Evolutionary conservation across 2,329 filamentous ascomycete genomes (phyloP).

Genomic region (Aspergillus sp.): DNA sequence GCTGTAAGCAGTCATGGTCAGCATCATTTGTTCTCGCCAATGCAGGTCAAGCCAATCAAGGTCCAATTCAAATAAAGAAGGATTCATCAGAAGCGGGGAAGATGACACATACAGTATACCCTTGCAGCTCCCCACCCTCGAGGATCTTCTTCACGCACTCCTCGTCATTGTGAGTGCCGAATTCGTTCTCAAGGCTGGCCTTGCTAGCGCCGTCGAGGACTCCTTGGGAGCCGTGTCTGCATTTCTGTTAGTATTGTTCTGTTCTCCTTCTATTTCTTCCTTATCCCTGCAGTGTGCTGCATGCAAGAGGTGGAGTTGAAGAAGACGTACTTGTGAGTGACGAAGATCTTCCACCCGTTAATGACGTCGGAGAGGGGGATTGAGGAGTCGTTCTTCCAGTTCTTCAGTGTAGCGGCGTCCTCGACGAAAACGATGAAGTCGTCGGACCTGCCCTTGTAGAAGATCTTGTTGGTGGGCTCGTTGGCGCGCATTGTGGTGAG

Average conservation of each 20-base stretch:
- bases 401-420: slow-evolving; percentile 60
- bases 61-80: neutral
- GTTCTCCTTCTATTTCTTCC: neutral
- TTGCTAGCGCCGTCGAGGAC: slow-evolving; percentile 75
- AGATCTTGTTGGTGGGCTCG: slow-evolving; percentile 70
- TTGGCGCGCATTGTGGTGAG: slow-evolving; percentile 64
- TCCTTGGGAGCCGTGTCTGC: slow-evolving; percentile 78
- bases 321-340: slow-evolving; percentile 72
- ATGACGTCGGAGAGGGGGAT: slow-evolving; percentile 82
- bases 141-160: slow-evolving; percentile 81
- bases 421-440: slow-evolving; percentile 63
- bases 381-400: slow-evolving; percentile 79
- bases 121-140: slow-evolving; percentile 69
- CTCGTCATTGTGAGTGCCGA: slow-evolving; percentile 76
- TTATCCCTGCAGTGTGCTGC: neutral
- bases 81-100: neutral
- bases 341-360: slow-evolving; percentile 83
- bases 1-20: slow-evolving; percentile 21
- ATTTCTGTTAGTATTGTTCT: neutral
- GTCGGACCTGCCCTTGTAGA: slow-evolving; percentile 75
- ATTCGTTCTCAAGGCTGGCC: slow-evolving; percentile 75
- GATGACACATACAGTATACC: slow-evolving; percentile 50
- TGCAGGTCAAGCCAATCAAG: neutral
- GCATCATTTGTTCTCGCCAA: neutral
- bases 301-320: neutral